Conservation (phyloP, 2,329 filamentous ascomycete species). For the Arthrobotrys entomopaga region DNA sequence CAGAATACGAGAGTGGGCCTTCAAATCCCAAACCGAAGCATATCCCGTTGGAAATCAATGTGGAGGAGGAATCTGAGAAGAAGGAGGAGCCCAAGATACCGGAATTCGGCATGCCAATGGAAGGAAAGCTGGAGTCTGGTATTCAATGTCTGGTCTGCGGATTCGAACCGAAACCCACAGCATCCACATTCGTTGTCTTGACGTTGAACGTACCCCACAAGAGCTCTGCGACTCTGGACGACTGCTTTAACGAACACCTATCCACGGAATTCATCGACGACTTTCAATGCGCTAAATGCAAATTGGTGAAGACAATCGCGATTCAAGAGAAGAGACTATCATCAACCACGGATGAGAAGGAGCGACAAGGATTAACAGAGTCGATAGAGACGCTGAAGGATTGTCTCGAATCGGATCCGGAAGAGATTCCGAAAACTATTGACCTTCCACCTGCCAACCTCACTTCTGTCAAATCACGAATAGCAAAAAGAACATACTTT, state of each 20-base stretch:
- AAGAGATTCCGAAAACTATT: slow-evolving; percentile 77
- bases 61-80: slow-evolving; percentile 19
- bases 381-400: slow-evolving; percentile 69
- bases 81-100: slow-evolving; percentile 36
- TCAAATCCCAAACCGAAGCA: slow-evolving; percentile 34
- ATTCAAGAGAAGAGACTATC: slow-evolving; percentile 71
- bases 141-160: slow-evolving; percentile 90
- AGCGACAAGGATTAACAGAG: slow-evolving; percentile 40
- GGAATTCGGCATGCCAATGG: slow-evolving; percentile 83
- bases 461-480: slow-evolving; percentile 78
- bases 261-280: slow-evolving; percentile 97
- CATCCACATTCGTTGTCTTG: slow-evolving; percentile 88
- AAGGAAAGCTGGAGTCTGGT: slow-evolving; percentile 91
- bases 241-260: slow-evolving; percentile 92
- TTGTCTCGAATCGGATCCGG: slow-evolving; percentile 82
- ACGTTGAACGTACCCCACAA: slow-evolving; percentile 90
- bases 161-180: slow-evolving; percentile 85
- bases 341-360: slow-evolving; percentile 57
- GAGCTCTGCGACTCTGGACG: slow-evolving; percentile 80
- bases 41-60: slow-evolving; percentile 42
- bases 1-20: slow-evolving; percentile 6
- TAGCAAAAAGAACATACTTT: slow-evolving; percentile 87
- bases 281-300: slow-evolving; percentile 93
- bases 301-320: slow-evolving; percentile 80
- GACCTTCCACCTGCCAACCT: slow-evolving; percentile 73